phyloP scores from a whole-genome alignment of 305 asterid genomes.

The Solanum hybrid region DNA sequence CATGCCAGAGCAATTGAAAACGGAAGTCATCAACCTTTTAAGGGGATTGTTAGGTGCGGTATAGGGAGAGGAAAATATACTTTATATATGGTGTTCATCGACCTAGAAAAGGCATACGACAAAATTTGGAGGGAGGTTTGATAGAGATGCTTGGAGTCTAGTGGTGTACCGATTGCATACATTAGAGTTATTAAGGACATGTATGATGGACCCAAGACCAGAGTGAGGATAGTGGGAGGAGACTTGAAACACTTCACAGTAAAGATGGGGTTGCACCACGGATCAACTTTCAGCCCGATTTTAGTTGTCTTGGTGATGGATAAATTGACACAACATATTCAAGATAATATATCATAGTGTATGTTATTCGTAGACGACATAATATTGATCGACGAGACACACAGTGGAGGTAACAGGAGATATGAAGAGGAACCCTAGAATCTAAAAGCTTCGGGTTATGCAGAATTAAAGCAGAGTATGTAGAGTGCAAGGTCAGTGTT shows the following conservation, averaged over 20 bases:
- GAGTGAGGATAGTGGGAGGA: not conserved
- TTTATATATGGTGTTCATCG: not conserved
- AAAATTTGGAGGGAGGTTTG: not conserved
- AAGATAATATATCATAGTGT: not conserved
- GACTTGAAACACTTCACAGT: not conserved
- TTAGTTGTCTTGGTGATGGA: not conserved
- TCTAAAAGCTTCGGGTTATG: not conserved
- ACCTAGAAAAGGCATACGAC: not conserved
- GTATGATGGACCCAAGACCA: not conserved
- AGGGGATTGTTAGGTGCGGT: not conserved
- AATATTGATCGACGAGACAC: not conserved
- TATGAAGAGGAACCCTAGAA: not conserved
- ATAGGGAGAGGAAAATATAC: not conserved
- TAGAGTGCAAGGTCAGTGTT: not conserved
- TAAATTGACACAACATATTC: not conserved
- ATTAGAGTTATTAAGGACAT: not conserved
- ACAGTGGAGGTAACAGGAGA: not conserved
- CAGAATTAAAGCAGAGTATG: not conserved
- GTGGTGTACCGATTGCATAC: not conserved
- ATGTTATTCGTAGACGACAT: not conserved
- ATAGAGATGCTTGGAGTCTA: not conserved
- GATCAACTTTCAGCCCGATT: not conserved
- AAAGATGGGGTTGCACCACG: not conserved
- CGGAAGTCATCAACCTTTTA: not conserved
- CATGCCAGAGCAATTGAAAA: not conserved